Conservation (phyloP, 805 yeast genomes). For the Groenewaldozyma salmanticensis region DNA sequence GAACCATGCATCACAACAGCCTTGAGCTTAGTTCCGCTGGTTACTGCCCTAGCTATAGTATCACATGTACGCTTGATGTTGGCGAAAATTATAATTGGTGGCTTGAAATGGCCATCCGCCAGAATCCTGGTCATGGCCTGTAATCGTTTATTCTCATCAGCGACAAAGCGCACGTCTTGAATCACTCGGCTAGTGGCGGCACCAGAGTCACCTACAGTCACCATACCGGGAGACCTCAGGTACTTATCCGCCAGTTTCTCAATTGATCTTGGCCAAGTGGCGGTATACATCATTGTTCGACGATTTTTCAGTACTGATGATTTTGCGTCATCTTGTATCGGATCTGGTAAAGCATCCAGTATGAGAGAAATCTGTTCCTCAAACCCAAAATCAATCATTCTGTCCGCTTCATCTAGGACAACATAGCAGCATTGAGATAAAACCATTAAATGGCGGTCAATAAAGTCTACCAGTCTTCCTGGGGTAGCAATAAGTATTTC, state of each 20-base stretch:
- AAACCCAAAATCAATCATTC: slow-evolving; percentile 93
- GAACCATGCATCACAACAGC: slow-evolving; percentile 76
- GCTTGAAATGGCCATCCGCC: slow-evolving; percentile 25
- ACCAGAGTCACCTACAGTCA: slow-evolving; percentile 59
- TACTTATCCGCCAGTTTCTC: slow-evolving; percentile 58
- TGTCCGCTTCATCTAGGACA: slow-evolving; percentile 88
- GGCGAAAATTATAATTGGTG: slow-evolving; percentile 73
- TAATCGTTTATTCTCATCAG: slow-evolving; percentile 38
- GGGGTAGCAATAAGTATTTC: slow-evolving; percentile 91
- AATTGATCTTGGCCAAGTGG: slow-evolving; percentile 75
- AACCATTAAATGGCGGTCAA: slow-evolving; percentile 56
- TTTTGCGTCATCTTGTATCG: slow-evolving; percentile 20
- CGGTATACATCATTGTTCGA: slow-evolving; percentile 86
- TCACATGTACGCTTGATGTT: slow-evolving; percentile 73
- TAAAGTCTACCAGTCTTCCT: slow-evolving; percentile 75
- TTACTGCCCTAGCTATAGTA: slow-evolving; percentile 36
- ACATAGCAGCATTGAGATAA: slow-evolving; percentile 55
- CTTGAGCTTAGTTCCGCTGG: slow-evolving; percentile 30
- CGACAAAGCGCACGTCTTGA: slow-evolving; percentile 53
- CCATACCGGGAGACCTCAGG: slow-evolving; percentile 49
- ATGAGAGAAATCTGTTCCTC: slow-evolving; percentile 67
- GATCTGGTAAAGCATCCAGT: slow-evolving; percentile 42
- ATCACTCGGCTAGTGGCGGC: slow-evolving; percentile 57
- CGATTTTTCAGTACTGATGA: slow-evolving; percentile 27
- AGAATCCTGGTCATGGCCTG: slow-evolving; percentile 35